A percentile compares a stretch with the other conserved stretches of the same genome.
Conservation (phyloP, 2,329 filamentous ascomycete species). For the Hypoxylon sp. region DNA sequence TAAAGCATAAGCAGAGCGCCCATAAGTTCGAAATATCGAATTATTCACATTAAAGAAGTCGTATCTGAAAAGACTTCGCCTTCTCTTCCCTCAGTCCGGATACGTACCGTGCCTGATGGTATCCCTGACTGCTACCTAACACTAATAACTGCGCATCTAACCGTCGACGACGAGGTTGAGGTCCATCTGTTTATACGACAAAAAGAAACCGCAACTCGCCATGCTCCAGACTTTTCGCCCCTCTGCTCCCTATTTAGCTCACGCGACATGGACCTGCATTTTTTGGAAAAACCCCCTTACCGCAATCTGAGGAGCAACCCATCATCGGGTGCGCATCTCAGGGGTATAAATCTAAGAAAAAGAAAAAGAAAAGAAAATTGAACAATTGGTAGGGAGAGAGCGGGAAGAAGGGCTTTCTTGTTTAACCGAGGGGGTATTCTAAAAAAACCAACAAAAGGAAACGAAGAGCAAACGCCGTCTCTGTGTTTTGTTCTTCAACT, state of each 20-base stretch:
- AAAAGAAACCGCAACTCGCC: slow-evolving; percentile 15
- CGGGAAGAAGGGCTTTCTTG: slow-evolving; percentile 8
- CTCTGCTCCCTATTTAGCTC: not conserved
- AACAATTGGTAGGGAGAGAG: too few relatives aligned
- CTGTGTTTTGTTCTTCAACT: slow-evolving; percentile 25
- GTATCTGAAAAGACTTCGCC: too few relatives aligned
- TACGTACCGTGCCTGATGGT: slow-evolving; percentile 17
- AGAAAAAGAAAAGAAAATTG: too few relatives aligned
- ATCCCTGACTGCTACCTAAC: too few relatives aligned
- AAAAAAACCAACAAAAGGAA: slow-evolving; percentile 24
- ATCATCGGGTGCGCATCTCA: too few relatives aligned
- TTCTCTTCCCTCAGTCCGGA: slow-evolving; percentile 17
- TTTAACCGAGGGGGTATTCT: slow-evolving; percentile 22
- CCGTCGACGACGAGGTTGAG: slow-evolving; percentile 7
- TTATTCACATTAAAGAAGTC: too few relatives aligned
- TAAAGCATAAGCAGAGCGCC: too few relatives aligned
- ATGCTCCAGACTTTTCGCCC: slow-evolving; percentile 4
- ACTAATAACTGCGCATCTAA: slow-evolving; percentile 15
- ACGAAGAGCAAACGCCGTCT: slow-evolving; percentile 30
- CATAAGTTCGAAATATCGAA: too few relatives aligned
- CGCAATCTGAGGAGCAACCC: slow-evolving; percentile 19
- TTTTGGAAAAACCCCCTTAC: slow-evolving; percentile 16
- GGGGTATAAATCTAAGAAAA: slow-evolving; percentile 33
- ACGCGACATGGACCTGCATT: slow-evolving; percentile 5
- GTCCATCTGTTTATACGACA: slow-evolving; percentile 25